Conservation (phyloP, 805 yeast genomes). For the Wickerhamomyces hampshirensis region DNA sequence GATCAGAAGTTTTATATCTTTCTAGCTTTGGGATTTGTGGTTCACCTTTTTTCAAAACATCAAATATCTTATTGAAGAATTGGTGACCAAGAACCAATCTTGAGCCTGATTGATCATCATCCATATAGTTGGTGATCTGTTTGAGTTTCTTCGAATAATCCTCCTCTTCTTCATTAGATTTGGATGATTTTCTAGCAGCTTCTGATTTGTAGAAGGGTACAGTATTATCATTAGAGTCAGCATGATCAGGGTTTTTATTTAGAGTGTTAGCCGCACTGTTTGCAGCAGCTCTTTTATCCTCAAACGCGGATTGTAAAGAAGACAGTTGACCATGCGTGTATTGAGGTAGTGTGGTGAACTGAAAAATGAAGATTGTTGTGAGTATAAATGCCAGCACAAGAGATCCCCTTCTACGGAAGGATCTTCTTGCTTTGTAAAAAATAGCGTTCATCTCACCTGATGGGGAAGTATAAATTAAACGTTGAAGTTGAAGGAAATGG, state of each 20-base stretch:
- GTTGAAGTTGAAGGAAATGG: too few relatives aligned
- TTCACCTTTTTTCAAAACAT: constrained; percentile 34
- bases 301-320: constrained; percentile 4
- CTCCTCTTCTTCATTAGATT: constrained; percentile 1
- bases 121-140: constrained; percentile 21
- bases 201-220: constrained; percentile 23
- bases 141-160: constrained; percentile 15
- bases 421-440: constrained; percentile 11
- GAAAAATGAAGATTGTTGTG: constrained; percentile 8
- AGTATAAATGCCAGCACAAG: constrained; percentile 9
- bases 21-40: constrained; percentile 42
- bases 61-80: constrained; percentile 40
- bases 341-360: constrained; percentile 13
- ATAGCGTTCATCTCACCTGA: constrained; percentile 7
- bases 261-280: too few relatives aligned
- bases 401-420: constrained; percentile 14
- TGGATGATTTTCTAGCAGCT: constrained; percentile 11
- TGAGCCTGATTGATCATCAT: constrained; percentile 29
- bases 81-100: constrained; percentile 33
- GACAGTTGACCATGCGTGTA: constrained; percentile 12
- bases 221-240: constrained; percentile 15
- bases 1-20: constrained; percentile 38
- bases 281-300: too few relatives aligned
- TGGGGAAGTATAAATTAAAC: too few relatives aligned
- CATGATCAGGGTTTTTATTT: constrained; percentile 1